Conservation (phyloP, 345 rosid genomes). For the Erodium maritimum region DNA sequence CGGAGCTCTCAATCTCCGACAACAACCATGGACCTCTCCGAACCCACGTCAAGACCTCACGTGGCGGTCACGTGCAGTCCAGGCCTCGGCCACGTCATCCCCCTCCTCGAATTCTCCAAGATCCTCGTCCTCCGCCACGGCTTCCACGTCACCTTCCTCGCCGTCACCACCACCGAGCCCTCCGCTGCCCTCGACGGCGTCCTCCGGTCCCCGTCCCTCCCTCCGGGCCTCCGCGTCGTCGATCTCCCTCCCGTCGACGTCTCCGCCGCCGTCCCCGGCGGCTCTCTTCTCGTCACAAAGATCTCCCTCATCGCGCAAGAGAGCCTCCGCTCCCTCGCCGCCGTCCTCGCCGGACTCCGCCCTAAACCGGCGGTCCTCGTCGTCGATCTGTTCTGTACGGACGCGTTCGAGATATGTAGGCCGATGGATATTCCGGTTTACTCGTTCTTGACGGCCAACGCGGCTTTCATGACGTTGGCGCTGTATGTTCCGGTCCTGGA, state of each 20-base stretch:
- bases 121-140: constrained; percentile 18
- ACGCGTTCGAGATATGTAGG: constrained; percentile 20
- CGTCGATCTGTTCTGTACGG: constrained; percentile 19
- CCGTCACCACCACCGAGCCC: constrained; percentile 12
- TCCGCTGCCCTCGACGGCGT: constrained; percentile 14
- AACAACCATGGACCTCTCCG: too few relatives aligned
- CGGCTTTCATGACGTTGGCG: constrained; percentile 14
- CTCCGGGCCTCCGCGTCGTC: constrained; percentile 13
- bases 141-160: constrained; percentile 21
- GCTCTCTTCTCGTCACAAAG: constrained; percentile 7
- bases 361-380: constrained; percentile 19
- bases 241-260: constrained; percentile 22
- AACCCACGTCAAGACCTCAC: constrained; percentile 9
- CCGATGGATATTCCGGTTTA: constrained; percentile 22
- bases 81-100: constrained; percentile 35
- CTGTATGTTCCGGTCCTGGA: constrained; percentile 21
- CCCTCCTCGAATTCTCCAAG: constrained; percentile 29
- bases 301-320: constrained; percentile 13
- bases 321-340: constrained; percentile 16
- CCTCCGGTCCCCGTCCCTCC: constrained; percentile 14
- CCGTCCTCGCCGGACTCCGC: constrained; percentile 4
- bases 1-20: too few relatives aligned
- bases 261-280: constrained; percentile 10
- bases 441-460: constrained; percentile 14
- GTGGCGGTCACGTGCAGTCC: constrained; percentile 23